These are phyloP conservation scores for Candida corydali DNA, from an alignment of 805 yeast species.

Conservation along the genomic window DNA sequence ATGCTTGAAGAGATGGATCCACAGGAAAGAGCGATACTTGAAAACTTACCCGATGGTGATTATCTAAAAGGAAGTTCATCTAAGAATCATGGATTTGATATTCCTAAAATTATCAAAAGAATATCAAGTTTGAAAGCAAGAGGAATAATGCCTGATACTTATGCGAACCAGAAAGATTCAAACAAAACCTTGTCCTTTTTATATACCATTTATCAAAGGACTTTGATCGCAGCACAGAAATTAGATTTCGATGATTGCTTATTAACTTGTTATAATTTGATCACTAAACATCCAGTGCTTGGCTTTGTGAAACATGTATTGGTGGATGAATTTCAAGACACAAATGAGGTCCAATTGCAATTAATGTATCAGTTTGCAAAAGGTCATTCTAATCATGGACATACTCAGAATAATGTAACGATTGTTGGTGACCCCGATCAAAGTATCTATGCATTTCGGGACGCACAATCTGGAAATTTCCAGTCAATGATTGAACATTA, in stretches of 20 bases:
- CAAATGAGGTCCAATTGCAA: conserved; percentile 71
- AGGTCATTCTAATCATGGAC: conserved; percentile 27
- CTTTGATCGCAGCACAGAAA: conserved; percentile 37
- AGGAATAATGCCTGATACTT: conserved; percentile 44
- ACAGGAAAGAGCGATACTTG: conserved; percentile 10
- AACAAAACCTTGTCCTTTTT: conserved; percentile 23
- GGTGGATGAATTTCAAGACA: conserved; percentile 95
- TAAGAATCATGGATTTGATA: conserved; percentile 34
- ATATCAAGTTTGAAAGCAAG: conserved; percentile 57
- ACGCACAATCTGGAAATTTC: conserved; percentile 71
- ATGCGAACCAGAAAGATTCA: conserved; percentile 12
- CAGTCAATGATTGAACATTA: conserved; percentile 46
- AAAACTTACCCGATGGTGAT: conserved; percentile 2
- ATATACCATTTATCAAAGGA: conserved; percentile 51
- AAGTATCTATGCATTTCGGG: conserved; percentile 84
- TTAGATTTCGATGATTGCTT: conserved; percentile 86
- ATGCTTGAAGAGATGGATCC: conserved; percentile 24
- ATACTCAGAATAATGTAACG: conserved; percentile 54
- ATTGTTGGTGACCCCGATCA: conserved; percentile 98
- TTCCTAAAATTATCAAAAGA: conserved; percentile 35
- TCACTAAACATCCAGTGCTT: conserved; percentile 45
- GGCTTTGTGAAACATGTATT: conserved; percentile 61
- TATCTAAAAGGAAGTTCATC: conserved; percentile 6
- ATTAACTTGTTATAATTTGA: conserved; percentile 47
- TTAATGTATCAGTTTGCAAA: conserved; percentile 49